Conservation (phyloP, 306 rosid genomes). For the Datisca glomerata region DNA sequence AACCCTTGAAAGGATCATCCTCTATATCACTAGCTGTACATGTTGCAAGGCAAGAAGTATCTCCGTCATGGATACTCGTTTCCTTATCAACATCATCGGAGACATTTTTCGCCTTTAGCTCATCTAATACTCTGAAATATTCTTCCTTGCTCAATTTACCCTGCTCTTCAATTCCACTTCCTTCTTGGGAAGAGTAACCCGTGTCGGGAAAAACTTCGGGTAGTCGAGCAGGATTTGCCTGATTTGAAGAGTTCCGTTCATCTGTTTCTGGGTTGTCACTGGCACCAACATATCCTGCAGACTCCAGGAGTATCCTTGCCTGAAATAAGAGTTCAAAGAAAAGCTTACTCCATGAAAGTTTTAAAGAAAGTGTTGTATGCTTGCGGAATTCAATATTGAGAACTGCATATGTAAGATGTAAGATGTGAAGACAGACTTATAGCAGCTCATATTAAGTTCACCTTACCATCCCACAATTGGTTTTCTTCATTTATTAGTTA, state of each 20-base stretch:
- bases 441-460: too few relatives aligned
- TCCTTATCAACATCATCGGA: conserved; percentile 47
- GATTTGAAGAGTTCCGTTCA: conserved; percentile 22
- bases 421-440: too few relatives aligned
- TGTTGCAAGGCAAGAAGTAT: conserved; percentile 77
- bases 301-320: conserved; percentile 75
- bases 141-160: conserved; percentile 47
- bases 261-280: conserved; percentile 24
- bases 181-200: conserved; percentile 18
- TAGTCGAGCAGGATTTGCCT: conserved; percentile 20
- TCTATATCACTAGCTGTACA: conserved; percentile 67
- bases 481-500: too few relatives aligned
- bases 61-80: conserved; percentile 39
- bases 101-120: conserved; percentile 41
- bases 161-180: conserved; percentile 23
- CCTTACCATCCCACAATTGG: too few relatives aligned
- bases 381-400: too few relatives aligned
- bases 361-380: too few relatives aligned
- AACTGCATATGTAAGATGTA: too few relatives aligned
- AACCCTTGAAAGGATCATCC: conserved; percentile 49
- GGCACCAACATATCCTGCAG: conserved; percentile 33
- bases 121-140: conserved; percentile 57
- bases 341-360: too few relatives aligned
- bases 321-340: conserved; percentile 21
- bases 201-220: conserved; percentile 22